Evolutionary conservation across 345 rosid genomes (phyloP).

Genomic region (Gossypium turneri): DNA sequence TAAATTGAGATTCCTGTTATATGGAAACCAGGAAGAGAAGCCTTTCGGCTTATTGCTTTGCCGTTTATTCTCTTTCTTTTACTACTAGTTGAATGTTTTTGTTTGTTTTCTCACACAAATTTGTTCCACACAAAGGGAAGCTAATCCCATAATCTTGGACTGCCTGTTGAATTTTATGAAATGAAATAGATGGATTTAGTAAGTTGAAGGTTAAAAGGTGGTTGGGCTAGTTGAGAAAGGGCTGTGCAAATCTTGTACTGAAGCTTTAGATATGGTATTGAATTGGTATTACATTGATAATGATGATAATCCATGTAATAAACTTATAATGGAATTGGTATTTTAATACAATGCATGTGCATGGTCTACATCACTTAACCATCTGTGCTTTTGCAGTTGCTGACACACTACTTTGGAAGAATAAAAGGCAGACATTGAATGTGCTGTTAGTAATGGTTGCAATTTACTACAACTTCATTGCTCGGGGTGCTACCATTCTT

Average conservation of each 20-base stretch:
- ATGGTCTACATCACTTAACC: background rate
- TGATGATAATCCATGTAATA: conserved; percentile 1
- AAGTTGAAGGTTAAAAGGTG: background rate
- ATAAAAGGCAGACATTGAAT: conserved; percentile 51
- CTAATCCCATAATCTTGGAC: background rate
- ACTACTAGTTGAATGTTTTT: background rate
- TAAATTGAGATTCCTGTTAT: background rate
- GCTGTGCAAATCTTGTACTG: background rate
- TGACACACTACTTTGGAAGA: conserved; percentile 83
- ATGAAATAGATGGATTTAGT: background rate
- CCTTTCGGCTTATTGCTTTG: background rate
- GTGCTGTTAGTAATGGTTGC: conserved; percentile 47
- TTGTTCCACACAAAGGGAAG: background rate
- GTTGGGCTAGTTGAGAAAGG: background rate
- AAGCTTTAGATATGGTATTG: background rate
- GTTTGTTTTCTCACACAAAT: background rate
- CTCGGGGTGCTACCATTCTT: conserved; percentile 53
- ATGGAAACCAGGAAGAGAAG: background rate
- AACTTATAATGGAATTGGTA: background rate
- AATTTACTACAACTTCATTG: conserved; percentile 66
- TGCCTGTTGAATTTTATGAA: background rate
- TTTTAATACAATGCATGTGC: background rate
- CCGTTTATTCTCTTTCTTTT: background rate
- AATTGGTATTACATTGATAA: background rate
- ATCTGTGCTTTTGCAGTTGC: conserved; percentile 64